Evolutionary conservation across 352 stramenopile genomes (phyloP), one percentile per base, ranked within the genome.

Genomic region (Phytophthora cactorum): DNA sequence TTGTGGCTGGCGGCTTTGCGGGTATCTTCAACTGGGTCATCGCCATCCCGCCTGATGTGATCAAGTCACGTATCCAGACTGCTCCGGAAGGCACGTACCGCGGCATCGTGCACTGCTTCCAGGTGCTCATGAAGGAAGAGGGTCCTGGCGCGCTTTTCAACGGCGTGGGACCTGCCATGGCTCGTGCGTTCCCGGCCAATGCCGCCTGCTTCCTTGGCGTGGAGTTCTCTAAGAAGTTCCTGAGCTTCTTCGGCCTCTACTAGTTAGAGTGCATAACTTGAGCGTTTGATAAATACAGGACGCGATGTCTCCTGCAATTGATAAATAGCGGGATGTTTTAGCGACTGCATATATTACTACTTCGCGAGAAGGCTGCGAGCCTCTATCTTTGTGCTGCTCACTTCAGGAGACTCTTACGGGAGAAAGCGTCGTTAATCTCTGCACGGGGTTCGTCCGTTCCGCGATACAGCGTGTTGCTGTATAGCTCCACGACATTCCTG

Each of bases 21-120:
- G 90, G 90, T 79, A 92, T 93, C 67, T 88, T 98, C 68, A 98
- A 97, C 78, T 99, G 97, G 97, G 81, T 82, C 34, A 91, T 99
- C 17, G 87, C 89, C 25, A 99, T 99, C 59, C 96, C 97, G 28
- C 81, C 95, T 1, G 97, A 99, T 81, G 93, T 98, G 38, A 80
- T 99, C 69, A 99, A 99, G 83, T 98, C 89, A 44, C 86, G 96
- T 69, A 98, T 97, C 74, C 97, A 99, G 79, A 98, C 96, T 1
- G 96, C 96, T 14, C 94, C 96, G 12, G 96, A 98, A 46, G 96
- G 96, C 36, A 98, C 86, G 51, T 99, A 99, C 79, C 89, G 77
- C 28, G 92, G 94, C 46, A 86, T 99, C 31, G 45, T 80, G 50
- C 91, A 99, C 72, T 97, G 98, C 54, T 94, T 93, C 73, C 78